A percentile compares a stretch with the other conserved stretches of the same genome.
Conservation (phyloP, 2,329 filamentous ascomycete species). For the Monosporascus sp. region DNA sequence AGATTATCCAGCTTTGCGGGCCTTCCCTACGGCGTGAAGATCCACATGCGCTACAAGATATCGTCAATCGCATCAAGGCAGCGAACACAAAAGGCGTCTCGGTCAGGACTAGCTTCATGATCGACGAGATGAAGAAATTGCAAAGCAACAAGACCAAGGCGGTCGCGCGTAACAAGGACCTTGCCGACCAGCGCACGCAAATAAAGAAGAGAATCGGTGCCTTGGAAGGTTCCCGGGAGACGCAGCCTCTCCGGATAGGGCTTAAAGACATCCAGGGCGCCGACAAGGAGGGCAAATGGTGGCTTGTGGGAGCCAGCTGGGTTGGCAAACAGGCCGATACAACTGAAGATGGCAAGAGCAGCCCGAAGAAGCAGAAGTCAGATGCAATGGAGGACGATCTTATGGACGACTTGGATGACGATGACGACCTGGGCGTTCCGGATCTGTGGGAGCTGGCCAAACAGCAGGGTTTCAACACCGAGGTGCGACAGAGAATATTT, state of each 20-base stretch:
- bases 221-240: slow-evolving; percentile 55
- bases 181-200: slow-evolving; percentile 76
- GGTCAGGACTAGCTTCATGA: slow-evolving; percentile 92
- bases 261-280: slow-evolving; percentile 77
- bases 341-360: slow-evolving; percentile 19
- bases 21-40: slow-evolving; percentile 84
- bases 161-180: slow-evolving; percentile 61
- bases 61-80: slow-evolving; percentile 73
- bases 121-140: slow-evolving; percentile 89
- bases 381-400: slow-evolving; percentile 31
- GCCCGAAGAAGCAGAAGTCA: slow-evolving; percentile 11
- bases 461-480: slow-evolving; percentile 81
- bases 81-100: slow-evolving; percentile 69
- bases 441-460: slow-evolving; percentile 72
- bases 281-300: slow-evolving; percentile 93
- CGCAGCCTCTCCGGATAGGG: slow-evolving; percentile 74
- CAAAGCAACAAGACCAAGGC: slow-evolving; percentile 91
- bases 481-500: slow-evolving; percentile 86
- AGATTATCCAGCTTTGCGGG: slow-evolving; percentile 77
- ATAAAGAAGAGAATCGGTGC: slow-evolving; percentile 87
- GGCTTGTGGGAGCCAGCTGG: slow-evolving; percentile 96
- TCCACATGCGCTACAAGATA: slow-evolving; percentile 80
- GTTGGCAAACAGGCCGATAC: slow-evolving; percentile 33
- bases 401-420: slow-evolving; percentile 15
- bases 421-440: slow-evolving; percentile 49